Evolutionary conservation across 768 basidiomycete species (phyloP), one percentile per base, ranked within the genome.

Genomic region (Lactarius trivialis): DNA sequence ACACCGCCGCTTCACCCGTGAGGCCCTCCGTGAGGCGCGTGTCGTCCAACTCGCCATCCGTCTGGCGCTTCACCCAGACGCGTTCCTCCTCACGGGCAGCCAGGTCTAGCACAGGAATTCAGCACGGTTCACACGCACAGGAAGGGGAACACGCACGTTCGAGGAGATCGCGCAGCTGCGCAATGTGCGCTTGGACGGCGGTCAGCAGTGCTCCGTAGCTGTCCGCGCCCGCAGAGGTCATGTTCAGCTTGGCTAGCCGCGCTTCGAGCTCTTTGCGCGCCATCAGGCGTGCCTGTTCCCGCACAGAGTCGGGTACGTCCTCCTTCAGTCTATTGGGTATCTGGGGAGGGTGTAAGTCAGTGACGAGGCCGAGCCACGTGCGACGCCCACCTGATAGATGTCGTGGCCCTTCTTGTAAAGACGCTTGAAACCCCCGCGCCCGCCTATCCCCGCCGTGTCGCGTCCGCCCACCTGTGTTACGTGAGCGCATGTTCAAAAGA

Each of bases 21-120:
- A 88, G 69, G 24, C 85, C 85, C 69, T 88, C 85, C 12, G 83
- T 84, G 56, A 88, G 70, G 17, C 85, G 78, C 60, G 77, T 82
- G 68, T 86, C 85, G 64, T 88, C 85, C 5, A 88, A 76, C 66
- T 88, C 85, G 39, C 85, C 85, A 67, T 88, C 85, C 1, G 82
- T 85, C 71, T 86, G 85, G 2, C 85, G 80, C 68, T 86, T 88
- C 17, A 86, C 74, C 85, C 85, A 88, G 2, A 88, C 80, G 14
- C 85, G 80, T 65, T 86, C 85, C 67, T 86, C 85, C 66, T 86
- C 85, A 61, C 81, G 85, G 0, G 85, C 84, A 15, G 85, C 79
- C 21, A 88, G 79, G 69, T 86, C 85, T 30, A 30, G 30, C 30
- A 6, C 30, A 17, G 37, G n/a, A n/a, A n/a, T n/a, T 59, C 55